A percentile compares a stretch with the other conserved stretches of the same genome.
Conservation (phyloP, 768 basidiomycete genomes). For the Kwoniella sp. region DNA sequence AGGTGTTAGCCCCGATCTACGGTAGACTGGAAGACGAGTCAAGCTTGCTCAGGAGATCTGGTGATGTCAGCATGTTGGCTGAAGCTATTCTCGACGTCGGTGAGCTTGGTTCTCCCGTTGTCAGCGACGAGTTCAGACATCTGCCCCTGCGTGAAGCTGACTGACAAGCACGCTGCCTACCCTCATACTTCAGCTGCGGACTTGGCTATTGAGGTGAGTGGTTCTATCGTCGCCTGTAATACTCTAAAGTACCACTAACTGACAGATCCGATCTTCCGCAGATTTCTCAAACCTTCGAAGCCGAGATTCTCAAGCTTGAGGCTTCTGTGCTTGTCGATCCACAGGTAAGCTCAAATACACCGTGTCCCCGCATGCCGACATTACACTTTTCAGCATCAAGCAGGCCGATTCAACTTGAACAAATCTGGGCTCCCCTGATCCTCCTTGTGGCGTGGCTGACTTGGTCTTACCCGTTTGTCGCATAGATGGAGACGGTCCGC, state of each 20-base stretch:
- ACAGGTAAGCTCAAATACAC: constrained; percentile 20
- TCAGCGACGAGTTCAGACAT: too few relatives aligned
- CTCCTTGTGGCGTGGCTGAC: background rate
- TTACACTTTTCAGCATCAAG: background rate
- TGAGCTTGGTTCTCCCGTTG: constrained; percentile 18
- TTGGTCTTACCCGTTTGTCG: background rate
- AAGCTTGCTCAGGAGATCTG: constrained; percentile 49
- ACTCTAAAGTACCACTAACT: background rate
- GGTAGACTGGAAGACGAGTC: constrained; percentile 47
- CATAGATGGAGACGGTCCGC: constrained; percentile 52
- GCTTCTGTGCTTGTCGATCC: constrained; percentile 54
- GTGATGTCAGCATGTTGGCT: constrained; percentile 55
- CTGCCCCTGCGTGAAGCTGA: constrained; percentile 4
- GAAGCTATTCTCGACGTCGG: constrained; percentile 53
- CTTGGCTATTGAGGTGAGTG: constrained; percentile 46
- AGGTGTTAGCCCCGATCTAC: constrained; percentile 53
- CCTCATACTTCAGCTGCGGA: constrained; percentile 54
- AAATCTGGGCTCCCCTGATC: too few relatives aligned
- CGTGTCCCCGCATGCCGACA: background rate
- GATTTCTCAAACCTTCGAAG: constrained; percentile 54
- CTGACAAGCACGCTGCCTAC: too few relatives aligned
- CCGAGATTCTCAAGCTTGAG: constrained; percentile 55
- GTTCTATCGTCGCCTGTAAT: too few relatives aligned
- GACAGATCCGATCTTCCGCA: constrained; percentile 17
- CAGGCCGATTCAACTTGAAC: background rate